A percentile compares a stretch with the other conserved stretches of the same genome.
These are phyloP conservation scores for Turnera subulata DNA, from an alignment of 345 rosid species.

Conservation along the genomic window DNA sequence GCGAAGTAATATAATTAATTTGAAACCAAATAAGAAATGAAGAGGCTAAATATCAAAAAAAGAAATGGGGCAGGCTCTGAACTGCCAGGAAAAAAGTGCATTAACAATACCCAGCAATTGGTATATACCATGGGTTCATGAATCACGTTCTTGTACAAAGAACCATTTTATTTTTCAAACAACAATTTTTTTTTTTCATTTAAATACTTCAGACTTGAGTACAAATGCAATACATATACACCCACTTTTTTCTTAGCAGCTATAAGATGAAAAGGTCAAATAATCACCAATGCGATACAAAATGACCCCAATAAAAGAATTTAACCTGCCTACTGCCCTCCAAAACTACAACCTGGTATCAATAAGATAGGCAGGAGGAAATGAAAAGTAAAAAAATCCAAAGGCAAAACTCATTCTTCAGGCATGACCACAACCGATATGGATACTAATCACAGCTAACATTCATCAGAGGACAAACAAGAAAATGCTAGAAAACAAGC, in stretches of 20 bases:
- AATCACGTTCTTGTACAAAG: too few species aligned
- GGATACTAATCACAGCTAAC: constrained; percentile 19
- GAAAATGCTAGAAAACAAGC: constrained; percentile 22
- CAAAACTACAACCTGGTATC: constrained; percentile 31
- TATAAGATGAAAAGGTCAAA: constrained; percentile 11
- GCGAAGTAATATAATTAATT: too few species aligned
- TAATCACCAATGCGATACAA: constrained; percentile 28
- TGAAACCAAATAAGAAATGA: too few species aligned
- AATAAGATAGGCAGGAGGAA: constrained; percentile 19
- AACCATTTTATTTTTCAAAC: too few species aligned
- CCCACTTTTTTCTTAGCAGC: constrained; percentile 14
- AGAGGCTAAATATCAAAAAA: too few species aligned
- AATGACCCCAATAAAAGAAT: constrained; percentile 29
- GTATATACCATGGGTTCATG: too few species aligned
- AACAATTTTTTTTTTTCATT: too few species aligned
- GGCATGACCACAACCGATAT: constrained; percentile 30
- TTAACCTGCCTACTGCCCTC: constrained; percentile 22
- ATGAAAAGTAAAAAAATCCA: constrained; percentile 1
- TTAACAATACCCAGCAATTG: too few species aligned
- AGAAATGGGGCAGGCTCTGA: too few species aligned
- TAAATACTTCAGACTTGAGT: too few species aligned
- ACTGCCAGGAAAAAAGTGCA: too few species aligned
- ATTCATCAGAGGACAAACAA: constrained; percentile 11
- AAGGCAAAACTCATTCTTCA: constrained; percentile 35
- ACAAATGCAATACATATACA: constrained; percentile 29